These are phyloP conservation scores for Dothistroma septosporum DNA, from an alignment of 2,329 filamentous ascomycete species.

Conservation along the genomic window DNA sequence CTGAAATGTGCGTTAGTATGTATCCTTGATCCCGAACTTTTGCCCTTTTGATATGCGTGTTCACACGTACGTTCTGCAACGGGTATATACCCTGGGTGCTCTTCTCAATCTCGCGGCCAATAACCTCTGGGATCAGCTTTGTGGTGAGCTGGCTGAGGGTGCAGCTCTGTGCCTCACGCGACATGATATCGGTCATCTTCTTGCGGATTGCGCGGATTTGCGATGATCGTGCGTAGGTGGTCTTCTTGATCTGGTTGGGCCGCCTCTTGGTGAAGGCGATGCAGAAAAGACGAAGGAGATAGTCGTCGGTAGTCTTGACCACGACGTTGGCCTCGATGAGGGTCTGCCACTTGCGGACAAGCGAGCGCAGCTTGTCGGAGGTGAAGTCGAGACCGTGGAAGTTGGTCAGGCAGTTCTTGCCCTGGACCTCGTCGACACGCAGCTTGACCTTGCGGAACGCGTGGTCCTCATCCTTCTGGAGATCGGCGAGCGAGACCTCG, in stretches of 20 bases:
- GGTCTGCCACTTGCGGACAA: conserved; percentile 99
- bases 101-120: conserved; percentile 99
- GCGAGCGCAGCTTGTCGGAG: conserved; percentile 98
- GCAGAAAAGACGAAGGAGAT: conserved; percentile 97
- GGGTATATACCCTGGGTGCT: conserved; percentile 99
- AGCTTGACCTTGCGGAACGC: conserved; percentile 99
- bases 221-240: conserved; percentile 93
- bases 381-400: conserved; percentile 99
- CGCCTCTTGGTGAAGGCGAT: conserved; percentile 99
- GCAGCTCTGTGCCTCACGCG: conserved; percentile 90
- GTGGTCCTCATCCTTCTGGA: conserved; percentile 99
- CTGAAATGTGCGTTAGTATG: conserved; percentile 50
- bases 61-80: conserved; percentile 79
- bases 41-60: background rate
- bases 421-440: conserved; percentile 96
- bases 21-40: background rate
- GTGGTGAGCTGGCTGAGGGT: conserved; percentile 93
- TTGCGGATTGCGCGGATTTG: conserved; percentile 97
- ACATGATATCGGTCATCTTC: conserved; percentile 99
- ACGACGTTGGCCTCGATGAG: conserved; percentile 99
- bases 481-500: conserved; percentile 97
- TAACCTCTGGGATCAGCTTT: conserved; percentile 99
- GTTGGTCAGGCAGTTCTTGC: conserved; percentile 99
- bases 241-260: conserved; percentile 99
- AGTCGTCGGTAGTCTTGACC: conserved; percentile 99